phyloP scores from a whole-genome alignment of 345 rosid genomes.

The Eucalyptus erythrocorys region DNA sequence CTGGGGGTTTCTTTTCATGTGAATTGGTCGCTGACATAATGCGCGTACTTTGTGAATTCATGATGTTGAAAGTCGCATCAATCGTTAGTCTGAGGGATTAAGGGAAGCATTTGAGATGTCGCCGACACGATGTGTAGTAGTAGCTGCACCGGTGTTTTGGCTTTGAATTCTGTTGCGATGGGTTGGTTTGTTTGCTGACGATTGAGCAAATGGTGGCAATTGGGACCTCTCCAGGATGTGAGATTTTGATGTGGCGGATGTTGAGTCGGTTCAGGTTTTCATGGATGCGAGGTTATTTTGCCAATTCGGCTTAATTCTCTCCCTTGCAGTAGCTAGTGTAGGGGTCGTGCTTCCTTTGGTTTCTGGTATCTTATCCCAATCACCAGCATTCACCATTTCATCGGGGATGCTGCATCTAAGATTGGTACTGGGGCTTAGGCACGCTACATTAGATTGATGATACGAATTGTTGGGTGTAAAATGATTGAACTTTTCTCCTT shows the following conservation, averaged over 20 bases:
- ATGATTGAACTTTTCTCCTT: neutral
- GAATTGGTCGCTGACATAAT: neutral
- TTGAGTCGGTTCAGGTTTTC: neutral
- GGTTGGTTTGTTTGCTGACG: neutral
- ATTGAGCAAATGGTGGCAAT: neutral
- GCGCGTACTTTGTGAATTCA: neutral
- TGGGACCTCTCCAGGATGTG: neutral
- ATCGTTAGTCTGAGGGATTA: neutral
- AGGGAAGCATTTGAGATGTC: neutral
- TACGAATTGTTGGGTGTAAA: neutral
- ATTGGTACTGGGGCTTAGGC: neutral
- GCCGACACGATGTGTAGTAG: neutral
- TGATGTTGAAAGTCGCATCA: neutral
- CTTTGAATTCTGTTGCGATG: neutral
- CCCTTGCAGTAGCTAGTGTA: neutral
- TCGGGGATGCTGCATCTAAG: neutral
- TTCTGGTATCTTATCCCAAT: neutral
- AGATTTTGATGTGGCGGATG: neutral
- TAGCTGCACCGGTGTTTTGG: neutral
- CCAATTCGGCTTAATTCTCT: neutral
- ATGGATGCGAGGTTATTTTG: neutral
- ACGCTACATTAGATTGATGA: neutral
- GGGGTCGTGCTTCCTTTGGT: neutral
- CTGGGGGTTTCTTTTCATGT: neutral
- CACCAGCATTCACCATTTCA: neutral